Conservation (phyloP, 2,329 filamentous ascomycete species). For the Phialemonium atrogriseum region DNA sequence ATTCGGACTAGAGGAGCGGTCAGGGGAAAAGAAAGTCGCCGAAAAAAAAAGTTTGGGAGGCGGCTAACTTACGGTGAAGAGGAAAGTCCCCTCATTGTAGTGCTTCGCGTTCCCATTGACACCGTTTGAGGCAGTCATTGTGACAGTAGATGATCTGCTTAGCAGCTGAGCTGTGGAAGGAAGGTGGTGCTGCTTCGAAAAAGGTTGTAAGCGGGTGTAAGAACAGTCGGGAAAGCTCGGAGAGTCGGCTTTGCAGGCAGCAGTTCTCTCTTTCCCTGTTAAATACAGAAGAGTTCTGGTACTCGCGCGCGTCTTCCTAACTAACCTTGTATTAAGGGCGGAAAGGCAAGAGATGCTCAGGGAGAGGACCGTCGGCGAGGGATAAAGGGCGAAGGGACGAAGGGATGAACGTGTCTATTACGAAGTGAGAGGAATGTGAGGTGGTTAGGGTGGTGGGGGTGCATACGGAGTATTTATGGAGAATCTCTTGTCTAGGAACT, state of each 20-base stretch:
- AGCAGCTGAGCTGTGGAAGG: no score
- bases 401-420: not conserved
- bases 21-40: constrained; percentile 5
- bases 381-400: constrained; percentile 17
- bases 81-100: constrained; percentile 63
- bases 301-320: no score
- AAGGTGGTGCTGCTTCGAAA: no score
- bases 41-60: not conserved
- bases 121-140: constrained; percentile 43
- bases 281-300: no score
- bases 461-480: constrained; percentile 6
- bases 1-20: constrained; percentile 56
- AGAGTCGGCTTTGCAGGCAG: no score
- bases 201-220: no score
- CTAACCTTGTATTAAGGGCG: no score
- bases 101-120: constrained; percentile 29
- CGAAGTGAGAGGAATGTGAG: constrained; percentile 1
- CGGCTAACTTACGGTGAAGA: constrained; percentile 60
- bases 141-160: no score
- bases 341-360: constrained; percentile 15
- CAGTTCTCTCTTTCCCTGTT: no score
- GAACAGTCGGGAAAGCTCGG: no score
- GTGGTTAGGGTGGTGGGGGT: constrained; percentile 1
- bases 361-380: constrained; percentile 20
- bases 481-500: no score